Percentiles rank a stretch among this genome's conserved stretches.
phyloP scores from a whole-genome alignment of 257 asterid species.

The Solanum commersonii region DNA sequence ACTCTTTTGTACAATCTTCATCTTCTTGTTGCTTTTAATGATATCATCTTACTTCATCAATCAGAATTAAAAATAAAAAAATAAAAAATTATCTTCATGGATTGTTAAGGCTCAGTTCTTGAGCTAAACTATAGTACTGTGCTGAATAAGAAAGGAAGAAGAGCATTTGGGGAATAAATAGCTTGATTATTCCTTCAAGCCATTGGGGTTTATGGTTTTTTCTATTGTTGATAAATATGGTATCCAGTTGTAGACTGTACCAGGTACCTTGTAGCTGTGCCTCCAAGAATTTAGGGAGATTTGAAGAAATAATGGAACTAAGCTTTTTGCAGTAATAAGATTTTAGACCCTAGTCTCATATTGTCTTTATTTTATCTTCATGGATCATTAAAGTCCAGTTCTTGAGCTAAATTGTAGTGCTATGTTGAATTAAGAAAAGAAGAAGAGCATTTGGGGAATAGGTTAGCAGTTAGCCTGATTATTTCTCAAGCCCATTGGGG shows the following conservation, averaged over 20 bases:
- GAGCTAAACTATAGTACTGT: background rate
- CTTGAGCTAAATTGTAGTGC: background rate
- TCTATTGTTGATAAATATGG: background rate
- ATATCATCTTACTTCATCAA: no score
- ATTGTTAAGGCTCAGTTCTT: background rate
- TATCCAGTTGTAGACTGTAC: background rate
- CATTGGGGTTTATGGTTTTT: background rate
- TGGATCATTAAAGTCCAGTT: background rate
- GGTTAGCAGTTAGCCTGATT: background rate
- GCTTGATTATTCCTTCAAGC: background rate
- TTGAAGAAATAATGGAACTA: background rate
- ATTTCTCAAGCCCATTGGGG: background rate
- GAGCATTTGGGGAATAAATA: background rate
- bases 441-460: background rate
- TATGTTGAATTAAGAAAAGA: background rate
- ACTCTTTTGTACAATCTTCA: background rate
- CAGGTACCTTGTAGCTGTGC: background rate
- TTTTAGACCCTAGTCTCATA: background rate
- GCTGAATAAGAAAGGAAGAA: background rate
- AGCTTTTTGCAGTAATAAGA: background rate
- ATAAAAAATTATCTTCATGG: background rate
- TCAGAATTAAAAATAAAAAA: no score
- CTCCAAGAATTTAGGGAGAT: background rate
- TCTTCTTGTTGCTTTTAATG: background rate
- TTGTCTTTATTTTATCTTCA: background rate